These are phyloP conservation scores for Pilaira anomala DNA, from an alignment of 192 early-diverging fungal species.

Conservation along the genomic window DNA sequence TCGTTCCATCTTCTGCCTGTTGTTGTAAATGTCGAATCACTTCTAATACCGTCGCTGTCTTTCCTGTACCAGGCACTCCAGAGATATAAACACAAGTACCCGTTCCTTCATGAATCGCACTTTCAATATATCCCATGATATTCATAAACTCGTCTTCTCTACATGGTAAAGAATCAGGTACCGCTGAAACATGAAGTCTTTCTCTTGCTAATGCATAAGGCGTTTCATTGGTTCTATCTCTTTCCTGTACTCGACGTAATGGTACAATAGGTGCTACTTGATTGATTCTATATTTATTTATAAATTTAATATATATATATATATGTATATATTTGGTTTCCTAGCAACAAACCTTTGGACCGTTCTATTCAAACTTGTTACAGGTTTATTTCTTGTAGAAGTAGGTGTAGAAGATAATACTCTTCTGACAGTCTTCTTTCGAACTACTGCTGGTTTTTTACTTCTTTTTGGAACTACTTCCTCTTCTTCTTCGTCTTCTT, in stretches of 20 bases:
- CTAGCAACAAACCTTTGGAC: slow-evolving; percentile 17
- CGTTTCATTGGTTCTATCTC: slow-evolving; percentile 6
- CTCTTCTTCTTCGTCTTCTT: background rate
- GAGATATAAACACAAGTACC: slow-evolving; percentile 93
- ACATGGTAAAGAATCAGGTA: slow-evolving; percentile 90
- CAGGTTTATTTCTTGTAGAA: background rate
- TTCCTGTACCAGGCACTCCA: slow-evolving; percentile 95
- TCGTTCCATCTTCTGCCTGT: slow-evolving; percentile 55
- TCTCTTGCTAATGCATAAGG: slow-evolving; percentile 66
- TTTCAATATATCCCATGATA: slow-evolving; percentile 70
- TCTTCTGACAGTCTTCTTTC: background rate
- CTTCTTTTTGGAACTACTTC: background rate
- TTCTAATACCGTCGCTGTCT: slow-evolving; percentile 91
- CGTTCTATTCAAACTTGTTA: background rate
- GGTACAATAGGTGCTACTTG: background rate
- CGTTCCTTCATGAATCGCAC: slow-evolving; percentile 75
- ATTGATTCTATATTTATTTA: slow-evolving; percentile 12
- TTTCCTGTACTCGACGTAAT: slow-evolving; percentile 6
- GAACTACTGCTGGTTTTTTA: background rate
- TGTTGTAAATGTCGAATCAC: slow-evolving; percentile 71
- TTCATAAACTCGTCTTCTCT: slow-evolving; percentile 88
- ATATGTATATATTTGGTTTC: background rate
- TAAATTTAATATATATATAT: background rate
- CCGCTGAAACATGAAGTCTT: slow-evolving; percentile 84
- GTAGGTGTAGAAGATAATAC: background rate